phyloP scores from a whole-genome alignment of 768 basidiomycete genomes.

The Suillus discolor region DNA sequence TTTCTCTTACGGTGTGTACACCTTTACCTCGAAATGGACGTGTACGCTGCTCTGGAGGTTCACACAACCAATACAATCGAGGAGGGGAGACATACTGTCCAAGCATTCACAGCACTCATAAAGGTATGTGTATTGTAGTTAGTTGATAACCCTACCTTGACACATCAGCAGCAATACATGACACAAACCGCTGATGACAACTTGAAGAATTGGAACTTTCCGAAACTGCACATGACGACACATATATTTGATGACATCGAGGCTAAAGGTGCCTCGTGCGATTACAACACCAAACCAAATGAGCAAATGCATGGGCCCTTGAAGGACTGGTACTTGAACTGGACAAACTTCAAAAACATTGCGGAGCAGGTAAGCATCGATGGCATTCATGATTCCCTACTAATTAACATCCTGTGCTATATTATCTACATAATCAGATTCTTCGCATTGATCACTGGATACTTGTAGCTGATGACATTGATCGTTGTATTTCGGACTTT shows the following conservation, averaged over 20 bases:
- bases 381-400: not conserved
- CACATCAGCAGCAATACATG: constrained; percentile 3
- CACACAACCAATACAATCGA: constrained; percentile 32
- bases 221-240: constrained; percentile 28
- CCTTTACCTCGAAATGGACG: constrained; percentile 31
- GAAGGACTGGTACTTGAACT: constrained; percentile 26
- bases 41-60: constrained; percentile 31
- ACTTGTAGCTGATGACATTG: too few species aligned
- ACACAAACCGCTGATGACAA: not conserved
- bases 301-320: constrained; percentile 32
- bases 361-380: constrained; percentile 30
- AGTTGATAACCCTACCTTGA: not conserved
- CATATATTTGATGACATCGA: too few species aligned
- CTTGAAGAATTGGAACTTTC: constrained; percentile 34
- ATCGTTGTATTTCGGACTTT: too few species aligned
- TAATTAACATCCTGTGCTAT: not conserved
- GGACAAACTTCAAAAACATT: constrained; percentile 38
- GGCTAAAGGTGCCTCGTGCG: constrained; percentile 31
- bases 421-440: not conserved
- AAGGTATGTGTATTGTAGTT: constrained; percentile 18
- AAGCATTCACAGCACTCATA: constrained; percentile 21
- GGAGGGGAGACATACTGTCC: constrained; percentile 22
- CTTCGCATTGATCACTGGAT: too few species aligned
- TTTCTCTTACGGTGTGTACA: constrained; percentile 30
- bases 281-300: constrained; percentile 36